phyloP scores from a whole-genome alignment of 2,329 filamentous ascomycete genomes.

The Cryoendolithus antarcticus region DNA sequence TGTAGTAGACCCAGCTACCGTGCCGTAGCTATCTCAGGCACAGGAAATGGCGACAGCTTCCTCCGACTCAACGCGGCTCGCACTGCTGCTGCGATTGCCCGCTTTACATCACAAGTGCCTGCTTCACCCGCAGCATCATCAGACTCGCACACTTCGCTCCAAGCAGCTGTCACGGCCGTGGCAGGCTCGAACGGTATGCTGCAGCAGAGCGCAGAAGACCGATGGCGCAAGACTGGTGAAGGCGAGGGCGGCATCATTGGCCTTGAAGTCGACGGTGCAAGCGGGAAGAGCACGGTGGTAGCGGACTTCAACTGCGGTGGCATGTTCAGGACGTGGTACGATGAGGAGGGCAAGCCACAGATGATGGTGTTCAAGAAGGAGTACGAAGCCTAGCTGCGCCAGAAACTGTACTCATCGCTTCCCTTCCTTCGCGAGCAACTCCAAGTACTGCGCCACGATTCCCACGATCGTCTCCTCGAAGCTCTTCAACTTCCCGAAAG shows the following conservation, averaged over 20 bases:
- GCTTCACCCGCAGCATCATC: slow-evolving; percentile 7
- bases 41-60: slow-evolving; percentile 79
- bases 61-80: slow-evolving; percentile 58
- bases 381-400: slow-evolving; percentile 1
- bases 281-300: slow-evolving; percentile 44
- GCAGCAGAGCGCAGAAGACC: slow-evolving; percentile 57
- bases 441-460: slow-evolving; percentile 4
- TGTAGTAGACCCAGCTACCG: slow-evolving; percentile 7
- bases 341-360: slow-evolving; percentile 45
- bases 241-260: slow-evolving; percentile 80
- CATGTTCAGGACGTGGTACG: slow-evolving; percentile 73
- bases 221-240: slow-evolving; percentile 64
- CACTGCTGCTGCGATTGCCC: slow-evolving; percentile 60
- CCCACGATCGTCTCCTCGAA: slow-evolving; percentile 3
- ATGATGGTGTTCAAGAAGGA: slow-evolving; percentile 47
- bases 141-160: slow-evolving; percentile 28
- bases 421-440: slow-evolving; percentile 1
- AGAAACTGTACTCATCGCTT: neutral
- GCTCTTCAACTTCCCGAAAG: slow-evolving; percentile 1
- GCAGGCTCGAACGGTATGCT: slow-evolving; percentile 62
- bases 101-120: slow-evolving; percentile 39
- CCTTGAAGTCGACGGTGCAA: slow-evolving; percentile 47
- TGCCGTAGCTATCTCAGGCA: slow-evolving; percentile 22
- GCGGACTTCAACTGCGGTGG: slow-evolving; percentile 78
- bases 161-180: slow-evolving; percentile 50